Evolutionary conservation across 164 flowering plant species (phyloP), one percentile per base, ranked within the genome.

Genomic region (Tinospora cordifolia): DNA sequence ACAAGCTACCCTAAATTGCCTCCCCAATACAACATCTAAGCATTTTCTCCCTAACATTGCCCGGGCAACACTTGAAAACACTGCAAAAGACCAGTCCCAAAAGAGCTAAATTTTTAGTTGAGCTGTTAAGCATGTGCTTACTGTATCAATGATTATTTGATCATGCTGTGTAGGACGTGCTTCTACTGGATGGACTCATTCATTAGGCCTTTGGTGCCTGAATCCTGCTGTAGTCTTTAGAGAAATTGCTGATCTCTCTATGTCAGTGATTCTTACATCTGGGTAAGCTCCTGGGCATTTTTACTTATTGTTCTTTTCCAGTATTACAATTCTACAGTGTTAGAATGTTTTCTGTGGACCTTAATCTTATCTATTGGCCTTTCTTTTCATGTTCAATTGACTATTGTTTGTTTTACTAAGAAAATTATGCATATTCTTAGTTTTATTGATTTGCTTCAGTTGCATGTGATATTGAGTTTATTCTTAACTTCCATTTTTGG

Each of bases 191-290:
- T 88, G 90, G 95, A 79, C 79, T 17, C 74, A 79, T 69, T 80
- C 86, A 17, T 79, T 92, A 15, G 87, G 93, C 79, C 78, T 94
- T 75, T 92, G 97, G 98, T 94, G 97, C 86, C 72, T 94, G 81
- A 90, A 90, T 80, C 99, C 99, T 44, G 90, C 97, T 54, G 91
- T 94, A 71, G 96, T 87, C 41, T 94, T 94, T 77, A 87, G 73
- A 80, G 91, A 85, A 66, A 80, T 94, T 78, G 89, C 97, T 66
- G 86, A 85, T 65, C 82, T 80, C 74, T 85, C 93, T 57, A 75
- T 87, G 71, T 92, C 99, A 1, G 87, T 94, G 69, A 88, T 94
- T 75, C 81, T 94, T 68, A 92, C 99, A 76, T 94, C 99, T 30
- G 99, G 98, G 98, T 91, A 81, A 78, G 87, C 75, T 63, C 40